Evolutionary conservation across 2,329 filamentous ascomycete genomes (phyloP).

Genomic region (Penicillium sp.): DNA sequence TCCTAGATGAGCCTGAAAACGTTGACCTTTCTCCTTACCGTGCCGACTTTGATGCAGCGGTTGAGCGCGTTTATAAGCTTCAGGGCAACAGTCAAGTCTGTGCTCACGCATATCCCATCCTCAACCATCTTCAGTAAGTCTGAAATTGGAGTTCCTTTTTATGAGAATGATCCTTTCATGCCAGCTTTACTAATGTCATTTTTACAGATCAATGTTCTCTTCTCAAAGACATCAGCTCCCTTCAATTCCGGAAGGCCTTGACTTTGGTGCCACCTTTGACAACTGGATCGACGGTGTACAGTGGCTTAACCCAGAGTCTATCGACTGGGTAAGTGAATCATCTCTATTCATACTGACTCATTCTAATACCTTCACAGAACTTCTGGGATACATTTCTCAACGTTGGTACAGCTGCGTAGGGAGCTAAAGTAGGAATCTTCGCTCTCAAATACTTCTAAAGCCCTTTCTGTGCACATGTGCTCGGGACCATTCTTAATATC

Average conservation of each 20-base stretch:
- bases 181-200: background rate
- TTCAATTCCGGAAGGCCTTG: background rate
- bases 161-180: background rate
- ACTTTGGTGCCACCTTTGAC: background rate
- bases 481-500: no score
- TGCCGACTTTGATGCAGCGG: background rate
- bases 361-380: no score
- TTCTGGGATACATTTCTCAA: no score
- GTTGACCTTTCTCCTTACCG: background rate
- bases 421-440: no score
- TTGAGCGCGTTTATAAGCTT: background rate
- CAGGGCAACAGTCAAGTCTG: background rate
- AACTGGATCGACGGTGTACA: background rate
- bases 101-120: background rate
- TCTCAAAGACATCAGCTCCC: no score
- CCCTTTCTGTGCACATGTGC: no score
- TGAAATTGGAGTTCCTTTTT: background rate
- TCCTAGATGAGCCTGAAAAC: conserved; percentile 5
- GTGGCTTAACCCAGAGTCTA: background rate
- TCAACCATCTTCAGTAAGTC: background rate
- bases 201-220: no score
- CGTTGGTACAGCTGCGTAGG: no score
- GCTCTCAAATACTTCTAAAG: no score
- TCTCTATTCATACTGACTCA: no score
- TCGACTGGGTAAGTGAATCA: background rate